phyloP scores from a whole-genome alignment of 331 rosid species.

The Cydonia oblonga region DNA sequence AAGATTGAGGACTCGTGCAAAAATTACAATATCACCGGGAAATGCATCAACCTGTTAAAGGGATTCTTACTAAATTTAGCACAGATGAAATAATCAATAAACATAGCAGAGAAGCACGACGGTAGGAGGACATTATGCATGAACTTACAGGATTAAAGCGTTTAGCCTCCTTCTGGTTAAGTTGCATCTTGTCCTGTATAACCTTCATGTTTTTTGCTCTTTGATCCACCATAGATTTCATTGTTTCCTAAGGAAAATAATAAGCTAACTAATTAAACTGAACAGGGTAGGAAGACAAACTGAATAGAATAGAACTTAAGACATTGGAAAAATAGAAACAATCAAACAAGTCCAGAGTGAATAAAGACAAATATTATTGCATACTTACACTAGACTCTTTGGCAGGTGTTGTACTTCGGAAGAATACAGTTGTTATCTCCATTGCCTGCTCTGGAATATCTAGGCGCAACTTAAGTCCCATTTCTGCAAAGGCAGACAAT shows the following conservation, averaged over 20 bases:
- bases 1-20: conserved; percentile 90
- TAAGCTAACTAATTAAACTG: conserved; percentile 18
- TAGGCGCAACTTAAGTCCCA: conserved; percentile 91
- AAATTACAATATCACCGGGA: conserved; percentile 97
- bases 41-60: conserved; percentile 81
- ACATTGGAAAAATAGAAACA: neutral
- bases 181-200: conserved; percentile 82
- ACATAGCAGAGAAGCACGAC: conserved; percentile 10
- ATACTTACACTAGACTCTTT: conserved; percentile 53
- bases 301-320: neutral
- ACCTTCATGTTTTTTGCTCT: conserved; percentile 67
- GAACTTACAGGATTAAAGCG: conserved; percentile 85
- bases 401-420: conserved; percentile 77
- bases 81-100: conserved; percentile 4
- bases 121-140: neutral
- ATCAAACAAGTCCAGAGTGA: conserved; percentile 1
- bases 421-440: conserved; percentile 67
- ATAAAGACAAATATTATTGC: conserved; percentile 11
- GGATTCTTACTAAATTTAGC: conserved; percentile 5
- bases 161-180: conserved; percentile 65
- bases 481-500: conserved; percentile 87
- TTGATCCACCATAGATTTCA: conserved; percentile 58
- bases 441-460: conserved; percentile 96
- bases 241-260: conserved; percentile 46
- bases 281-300: neutral